Percentiles rank a stretch among this genome's conserved stretches.
These are phyloP conservation scores for Pterulicium gracile DNA, from an alignment of 1,284 basidiomycete species.

Conservation along the genomic window DNA sequence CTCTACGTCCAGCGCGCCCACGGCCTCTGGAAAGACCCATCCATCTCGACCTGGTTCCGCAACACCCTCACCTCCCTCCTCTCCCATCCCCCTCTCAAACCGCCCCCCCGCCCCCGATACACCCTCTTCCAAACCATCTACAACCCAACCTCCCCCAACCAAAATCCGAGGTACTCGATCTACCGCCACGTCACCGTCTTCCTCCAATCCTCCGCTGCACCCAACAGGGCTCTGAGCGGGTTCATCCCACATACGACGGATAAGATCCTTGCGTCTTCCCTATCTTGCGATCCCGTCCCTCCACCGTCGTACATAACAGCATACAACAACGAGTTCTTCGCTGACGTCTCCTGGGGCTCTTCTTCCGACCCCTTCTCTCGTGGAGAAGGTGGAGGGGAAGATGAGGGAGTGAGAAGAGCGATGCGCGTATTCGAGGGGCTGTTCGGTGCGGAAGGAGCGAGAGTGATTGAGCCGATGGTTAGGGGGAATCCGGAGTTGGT, in stretches of 20 bases:
- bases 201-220: constrained; percentile 44
- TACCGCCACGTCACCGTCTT: constrained; percentile 69
- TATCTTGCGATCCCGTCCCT: constrained; percentile 77
- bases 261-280: constrained; percentile 36
- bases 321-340: constrained; percentile 70
- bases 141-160: background rate
- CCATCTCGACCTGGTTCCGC: constrained; percentile 60
- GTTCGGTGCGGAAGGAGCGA: constrained; percentile 33
- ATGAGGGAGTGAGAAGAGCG: constrained; percentile 17
- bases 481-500: constrained; percentile 43
- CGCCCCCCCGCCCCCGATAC: constrained; percentile 28
- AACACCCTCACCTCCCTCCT: constrained; percentile 35
- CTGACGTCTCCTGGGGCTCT: constrained; percentile 22
- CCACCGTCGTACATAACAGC: constrained; percentile 44
- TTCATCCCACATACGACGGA: constrained; percentile 49
- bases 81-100: constrained; percentile 20
- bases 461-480: constrained; percentile 42
- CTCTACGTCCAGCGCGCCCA: constrained; percentile 74
- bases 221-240: constrained; percentile 21
- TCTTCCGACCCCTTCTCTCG: too few species aligned
- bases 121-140: constrained; percentile 17
- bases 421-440: constrained; percentile 18
- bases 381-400: constrained; percentile 32
- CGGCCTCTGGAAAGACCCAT: constrained; percentile 72
- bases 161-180: background rate